Percentiles rank a stretch among this genome's conserved stretches.
phyloP scores from a whole-genome alignment of 306 rosid genomes.

The Rosa lucieae region DNA sequence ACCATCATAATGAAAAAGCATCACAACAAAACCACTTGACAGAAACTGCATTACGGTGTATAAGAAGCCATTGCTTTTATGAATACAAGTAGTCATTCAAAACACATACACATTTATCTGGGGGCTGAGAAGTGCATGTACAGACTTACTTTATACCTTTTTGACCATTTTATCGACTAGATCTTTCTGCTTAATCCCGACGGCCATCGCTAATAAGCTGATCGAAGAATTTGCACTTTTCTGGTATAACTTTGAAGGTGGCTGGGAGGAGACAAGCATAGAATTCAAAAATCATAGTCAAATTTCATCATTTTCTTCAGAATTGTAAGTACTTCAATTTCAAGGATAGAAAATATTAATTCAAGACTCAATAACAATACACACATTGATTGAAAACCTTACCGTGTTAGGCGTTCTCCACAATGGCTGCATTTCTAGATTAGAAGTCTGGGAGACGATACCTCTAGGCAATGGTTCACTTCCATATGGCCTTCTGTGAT shows the following conservation, averaged over 20 bases:
- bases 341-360: neutral
- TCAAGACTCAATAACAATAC: neutral
- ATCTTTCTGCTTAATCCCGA: constrained; percentile 74
- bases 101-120: neutral
- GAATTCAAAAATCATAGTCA: neutral
- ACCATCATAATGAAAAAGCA: constrained; percentile 93
- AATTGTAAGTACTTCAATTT: neutral
- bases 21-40: constrained; percentile 58
- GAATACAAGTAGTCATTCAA: neutral
- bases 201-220: constrained; percentile 65
- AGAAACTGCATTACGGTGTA: constrained; percentile 71
- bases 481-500: constrained; percentile 64
- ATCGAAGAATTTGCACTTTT: constrained; percentile 32
- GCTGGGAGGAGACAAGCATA: neutral
- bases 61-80: constrained; percentile 3
- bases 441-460: constrained; percentile 57
- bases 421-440: constrained; percentile 60
- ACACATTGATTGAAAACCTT: neutral
- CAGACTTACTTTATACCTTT: constrained; percentile 50
- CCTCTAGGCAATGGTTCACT: constrained; percentile 79
- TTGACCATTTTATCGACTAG: constrained; percentile 71
- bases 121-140: neutral
- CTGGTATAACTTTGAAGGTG: constrained; percentile 28
- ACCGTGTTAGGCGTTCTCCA: constrained; percentile 44
- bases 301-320: neutral